Conservation (phyloP, 2,329 filamentous ascomycete species). For the Magnaporthales sp. region DNA sequence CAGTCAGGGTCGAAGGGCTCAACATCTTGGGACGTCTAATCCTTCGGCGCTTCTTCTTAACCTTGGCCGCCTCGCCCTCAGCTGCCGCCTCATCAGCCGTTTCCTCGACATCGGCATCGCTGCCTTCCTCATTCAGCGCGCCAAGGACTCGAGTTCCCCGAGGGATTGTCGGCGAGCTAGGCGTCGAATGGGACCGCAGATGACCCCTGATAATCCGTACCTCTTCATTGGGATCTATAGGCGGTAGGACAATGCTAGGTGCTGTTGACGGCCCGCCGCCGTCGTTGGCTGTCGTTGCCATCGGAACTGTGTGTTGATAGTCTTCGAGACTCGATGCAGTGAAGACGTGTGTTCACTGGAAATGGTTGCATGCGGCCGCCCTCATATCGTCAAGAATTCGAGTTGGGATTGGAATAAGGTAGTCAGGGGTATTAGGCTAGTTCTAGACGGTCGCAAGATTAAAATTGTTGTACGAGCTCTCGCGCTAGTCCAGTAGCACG, state of each 20-base stretch:
- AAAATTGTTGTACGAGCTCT: background rate
- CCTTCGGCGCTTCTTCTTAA: constrained; percentile 55
- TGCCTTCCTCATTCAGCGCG: constrained; percentile 40
- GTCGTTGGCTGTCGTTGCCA: background rate
- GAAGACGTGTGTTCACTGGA: background rate
- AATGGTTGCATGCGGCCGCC: background rate
- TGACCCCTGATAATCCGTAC: constrained; percentile 1
- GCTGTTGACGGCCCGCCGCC: background rate
- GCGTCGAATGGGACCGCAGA: constrained; percentile 24
- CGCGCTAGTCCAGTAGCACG: background rate
- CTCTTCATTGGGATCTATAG: constrained; percentile 3
- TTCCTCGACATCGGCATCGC: constrained; percentile 72
- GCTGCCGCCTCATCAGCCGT: constrained; percentile 67
- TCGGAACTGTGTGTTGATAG: background rate
- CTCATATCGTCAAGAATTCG: background rate
- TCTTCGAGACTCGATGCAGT: background rate
- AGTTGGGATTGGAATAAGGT: background rate
- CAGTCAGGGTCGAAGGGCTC: constrained; percentile 53
- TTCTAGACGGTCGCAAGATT: background rate
- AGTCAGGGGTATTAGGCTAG: background rate
- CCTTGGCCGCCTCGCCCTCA: constrained; percentile 36
- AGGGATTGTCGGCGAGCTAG: constrained; percentile 37
- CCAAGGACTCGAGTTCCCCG: constrained; percentile 25
- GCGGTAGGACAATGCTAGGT: background rate
- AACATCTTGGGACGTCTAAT: constrained; percentile 45